These are phyloP conservation scores for Leccinum imitatum DNA, from an alignment of 768 basidiomycete species.

Conservation along the genomic window DNA sequence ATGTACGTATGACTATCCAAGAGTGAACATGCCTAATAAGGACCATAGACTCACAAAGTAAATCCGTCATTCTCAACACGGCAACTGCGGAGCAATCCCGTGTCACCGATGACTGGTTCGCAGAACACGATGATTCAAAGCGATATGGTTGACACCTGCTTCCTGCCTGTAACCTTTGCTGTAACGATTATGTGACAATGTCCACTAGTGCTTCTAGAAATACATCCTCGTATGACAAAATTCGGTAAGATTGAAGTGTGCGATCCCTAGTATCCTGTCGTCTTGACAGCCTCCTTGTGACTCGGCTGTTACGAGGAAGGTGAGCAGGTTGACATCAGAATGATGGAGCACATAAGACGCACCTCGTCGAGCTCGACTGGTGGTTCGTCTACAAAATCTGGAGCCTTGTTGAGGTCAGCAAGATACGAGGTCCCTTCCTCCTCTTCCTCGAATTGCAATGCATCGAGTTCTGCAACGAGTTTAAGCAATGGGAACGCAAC, in stretches of 20 bases:
- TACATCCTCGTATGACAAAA: slow-evolving; percentile 18
- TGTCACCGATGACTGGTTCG: slow-evolving; percentile 75
- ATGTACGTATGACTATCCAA: slow-evolving; percentile 45
- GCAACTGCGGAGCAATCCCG: slow-evolving; percentile 59
- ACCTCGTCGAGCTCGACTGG: slow-evolving; percentile 73
- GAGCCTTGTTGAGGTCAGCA: slow-evolving; percentile 78
- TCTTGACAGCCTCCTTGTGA: slow-evolving; percentile 56
- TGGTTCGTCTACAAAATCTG: slow-evolving; percentile 90
- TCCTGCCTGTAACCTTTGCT: not conserved
- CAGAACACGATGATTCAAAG: slow-evolving; percentile 48
- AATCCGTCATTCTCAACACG: slow-evolving; percentile 77
- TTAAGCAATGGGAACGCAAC: slow-evolving; percentile 2
- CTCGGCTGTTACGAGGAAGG: slow-evolving; percentile 35
- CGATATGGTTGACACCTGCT: slow-evolving; percentile 57
- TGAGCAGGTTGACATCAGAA: not conserved
- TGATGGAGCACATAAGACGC: slow-evolving; percentile 15
- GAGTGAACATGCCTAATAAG: slow-evolving; percentile 3
- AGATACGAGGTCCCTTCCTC: slow-evolving; percentile 91
- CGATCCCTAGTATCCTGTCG: slow-evolving; percentile 36
- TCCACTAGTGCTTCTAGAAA: slow-evolving; percentile 5
- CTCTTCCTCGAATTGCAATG: slow-evolving; percentile 87
- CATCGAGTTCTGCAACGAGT: slow-evolving; percentile 78
- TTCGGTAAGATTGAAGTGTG: not conserved
- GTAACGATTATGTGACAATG: slow-evolving; percentile 1
- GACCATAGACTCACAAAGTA: slow-evolving; percentile 74